Percentiles rank a stretch among this genome's conserved stretches.
These are phyloP conservation scores for Smallanthus sonchifolius DNA, from an alignment of 129 eudicot genomes.

Conservation along the genomic window DNA sequence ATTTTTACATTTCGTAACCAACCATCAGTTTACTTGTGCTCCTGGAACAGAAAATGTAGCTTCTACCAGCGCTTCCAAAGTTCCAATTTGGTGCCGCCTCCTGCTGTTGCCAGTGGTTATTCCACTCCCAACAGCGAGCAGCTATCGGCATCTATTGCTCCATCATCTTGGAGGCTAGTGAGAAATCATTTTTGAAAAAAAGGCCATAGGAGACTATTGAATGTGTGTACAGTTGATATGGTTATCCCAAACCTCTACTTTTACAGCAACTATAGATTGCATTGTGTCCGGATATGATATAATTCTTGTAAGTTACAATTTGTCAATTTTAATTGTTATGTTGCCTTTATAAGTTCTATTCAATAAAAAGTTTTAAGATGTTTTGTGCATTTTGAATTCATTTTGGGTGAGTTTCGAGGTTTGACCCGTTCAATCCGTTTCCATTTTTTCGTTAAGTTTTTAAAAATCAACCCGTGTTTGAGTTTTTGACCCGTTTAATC, in stretches of 20 bases:
- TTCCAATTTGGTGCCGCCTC: conserved; percentile 39
- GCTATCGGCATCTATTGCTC: conserved; percentile 39
- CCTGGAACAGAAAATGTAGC: conserved; percentile 88
- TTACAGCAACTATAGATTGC: not conserved
- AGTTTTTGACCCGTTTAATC: no score
- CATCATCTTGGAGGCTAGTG: conserved; percentile 65
- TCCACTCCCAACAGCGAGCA: conserved; percentile 46
- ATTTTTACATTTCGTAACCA: no score
- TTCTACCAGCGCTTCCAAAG: conserved; percentile 44
- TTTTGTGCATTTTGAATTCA: no score
- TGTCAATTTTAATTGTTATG: conserved; percentile 9
- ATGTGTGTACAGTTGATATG: not conserved
- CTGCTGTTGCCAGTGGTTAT: conserved; percentile 50
- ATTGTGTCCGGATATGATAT: not conserved
- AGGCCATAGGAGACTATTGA: conserved; percentile 15
- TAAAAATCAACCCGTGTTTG: no score
- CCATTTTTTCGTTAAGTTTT: no score
- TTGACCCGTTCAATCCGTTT: no score
- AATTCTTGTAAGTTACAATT: not conserved
- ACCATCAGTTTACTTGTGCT: conserved; percentile 93
- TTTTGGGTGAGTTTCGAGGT: no score
- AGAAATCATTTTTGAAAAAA: not conserved
- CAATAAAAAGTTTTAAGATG: not conserved
- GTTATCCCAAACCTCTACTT: conserved; percentile 2
- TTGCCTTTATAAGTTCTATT: not conserved